These are phyloP conservation scores for Cytidiella melzeri DNA, from an alignment of 768 basidiomycete species.

Conservation along the genomic window DNA sequence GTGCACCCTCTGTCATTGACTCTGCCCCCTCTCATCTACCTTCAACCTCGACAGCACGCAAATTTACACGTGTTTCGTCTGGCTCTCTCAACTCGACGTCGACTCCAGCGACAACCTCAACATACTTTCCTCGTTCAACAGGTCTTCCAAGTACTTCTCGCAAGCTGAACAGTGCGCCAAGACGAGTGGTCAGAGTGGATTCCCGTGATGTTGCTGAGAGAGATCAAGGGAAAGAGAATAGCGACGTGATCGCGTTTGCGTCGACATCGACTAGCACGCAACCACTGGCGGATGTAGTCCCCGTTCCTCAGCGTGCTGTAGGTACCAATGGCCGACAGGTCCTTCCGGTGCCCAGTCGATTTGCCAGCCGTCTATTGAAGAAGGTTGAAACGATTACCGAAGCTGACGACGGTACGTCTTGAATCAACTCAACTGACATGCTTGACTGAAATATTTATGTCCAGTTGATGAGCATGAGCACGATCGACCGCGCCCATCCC, in stretches of 20 bases:
- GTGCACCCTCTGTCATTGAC: conserved; percentile 44
- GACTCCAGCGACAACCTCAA: conserved; percentile 23
- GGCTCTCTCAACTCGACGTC: conserved; percentile 37
- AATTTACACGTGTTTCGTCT: conserved; percentile 64
- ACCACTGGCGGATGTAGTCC: conserved; percentile 21
- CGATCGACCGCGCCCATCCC: conserved; percentile 22
- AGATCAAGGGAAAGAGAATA: conserved; percentile 36
- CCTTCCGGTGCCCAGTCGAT: conserved; percentile 6
- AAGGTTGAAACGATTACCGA: conserved; percentile 11
- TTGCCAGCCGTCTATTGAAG: conserved; percentile 1
- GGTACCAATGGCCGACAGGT: conserved; percentile 9
- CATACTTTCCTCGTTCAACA: conserved; percentile 9
- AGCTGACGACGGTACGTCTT: conserved; percentile 9
- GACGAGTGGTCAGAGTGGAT: conserved; percentile 20
- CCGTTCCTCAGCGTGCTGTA: conserved; percentile 8
- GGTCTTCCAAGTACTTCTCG: conserved; percentile 15
- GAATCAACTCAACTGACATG: no score
- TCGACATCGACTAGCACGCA: conserved; percentile 14
- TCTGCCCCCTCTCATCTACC: conserved; percentile 21
- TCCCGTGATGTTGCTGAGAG: conserved; percentile 24
- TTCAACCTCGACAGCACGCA: conserved; percentile 34
- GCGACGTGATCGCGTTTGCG: neutral
- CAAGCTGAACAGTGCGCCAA: conserved; percentile 19
- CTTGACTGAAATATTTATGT: no score
- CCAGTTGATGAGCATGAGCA: conserved; percentile 13